Evolutionary conservation across 2,329 filamentous ascomycete genomes (phyloP).

Genomic region (Verticillium albo-atrum): DNA sequence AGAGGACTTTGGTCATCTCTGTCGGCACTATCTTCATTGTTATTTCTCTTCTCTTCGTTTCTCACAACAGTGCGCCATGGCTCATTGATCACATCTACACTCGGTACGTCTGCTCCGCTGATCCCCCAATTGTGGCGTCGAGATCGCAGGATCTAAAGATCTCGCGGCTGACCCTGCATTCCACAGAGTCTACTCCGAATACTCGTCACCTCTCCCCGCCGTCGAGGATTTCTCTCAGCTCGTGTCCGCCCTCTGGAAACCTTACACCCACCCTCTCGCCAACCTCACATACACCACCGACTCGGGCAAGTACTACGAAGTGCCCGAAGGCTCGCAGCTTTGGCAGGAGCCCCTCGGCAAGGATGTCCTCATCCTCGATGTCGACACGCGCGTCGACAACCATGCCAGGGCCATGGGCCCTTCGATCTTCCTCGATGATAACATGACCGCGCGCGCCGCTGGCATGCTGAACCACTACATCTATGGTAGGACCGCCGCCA

Average conservation of each 20-base stretch:
- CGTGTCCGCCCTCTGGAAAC: background rate
- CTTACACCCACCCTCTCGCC: background rate
- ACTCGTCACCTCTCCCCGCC: background rate
- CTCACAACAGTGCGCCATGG: background rate
- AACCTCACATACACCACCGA: background rate
- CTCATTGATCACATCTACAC: background rate
- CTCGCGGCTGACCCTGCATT: no score
- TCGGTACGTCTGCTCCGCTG: background rate
- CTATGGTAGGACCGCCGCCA: conserved; percentile 19
- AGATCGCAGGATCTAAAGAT: no score
- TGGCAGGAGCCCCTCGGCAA: conserved; percentile 5
- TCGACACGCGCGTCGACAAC: conserved; percentile 6
- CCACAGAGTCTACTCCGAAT: background rate
- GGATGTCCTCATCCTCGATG: conserved; percentile 6
- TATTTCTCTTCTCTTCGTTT: background rate
- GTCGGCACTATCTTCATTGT: background rate
- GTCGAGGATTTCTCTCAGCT: background rate
- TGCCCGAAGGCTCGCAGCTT: background rate
- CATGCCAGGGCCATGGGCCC: background rate
- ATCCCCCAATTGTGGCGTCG: no score
- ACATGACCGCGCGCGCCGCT: conserved; percentile 5
- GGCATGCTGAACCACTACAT: conserved; percentile 33
- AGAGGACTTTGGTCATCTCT: background rate
- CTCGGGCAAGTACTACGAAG: background rate
- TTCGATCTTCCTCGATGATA: conserved; percentile 4